A percentile compares a stretch with the other conserved stretches of the same genome.
Conservation (phyloP, 225 moss, liverwort and hornwort species). For the Marchantia polymorpha region DNA sequence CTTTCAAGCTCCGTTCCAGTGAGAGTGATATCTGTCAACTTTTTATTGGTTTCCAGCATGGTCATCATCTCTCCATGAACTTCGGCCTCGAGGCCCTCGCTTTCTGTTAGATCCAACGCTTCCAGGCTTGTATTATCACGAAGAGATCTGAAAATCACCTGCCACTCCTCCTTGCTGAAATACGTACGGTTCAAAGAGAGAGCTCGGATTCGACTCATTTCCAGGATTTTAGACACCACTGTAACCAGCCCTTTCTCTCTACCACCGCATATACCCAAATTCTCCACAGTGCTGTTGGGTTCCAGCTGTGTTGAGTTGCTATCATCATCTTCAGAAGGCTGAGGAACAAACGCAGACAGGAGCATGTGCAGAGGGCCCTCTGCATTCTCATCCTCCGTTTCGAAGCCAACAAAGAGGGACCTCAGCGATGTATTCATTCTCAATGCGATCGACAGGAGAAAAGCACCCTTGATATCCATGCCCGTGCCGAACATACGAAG, state of each 20-base stretch:
- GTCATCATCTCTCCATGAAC: conserved; percentile 18
- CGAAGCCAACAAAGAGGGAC: conserved; percentile 22
- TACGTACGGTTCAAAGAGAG: conserved; percentile 22
- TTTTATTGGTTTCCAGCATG: conserved; percentile 12
- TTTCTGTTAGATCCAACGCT: conserved; percentile 22
- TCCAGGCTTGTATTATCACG: conserved; percentile 9
- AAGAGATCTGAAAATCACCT: conserved; percentile 12
- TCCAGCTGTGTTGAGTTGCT: background rate
- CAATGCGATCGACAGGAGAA: background rate
- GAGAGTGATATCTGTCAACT: conserved; percentile 9
- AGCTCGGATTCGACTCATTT: conserved; percentile 12
- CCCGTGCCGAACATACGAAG: conserved; percentile 28
- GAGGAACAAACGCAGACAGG: conserved; percentile 14
- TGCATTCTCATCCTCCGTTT: conserved; percentile 20
- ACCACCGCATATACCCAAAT: conserved; percentile 21
- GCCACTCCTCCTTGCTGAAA: conserved; percentile 15
- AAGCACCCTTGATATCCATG: conserved; percentile 21
- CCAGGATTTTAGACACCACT: conserved; percentile 7
- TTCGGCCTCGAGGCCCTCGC: conserved; percentile 14
- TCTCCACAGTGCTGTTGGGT: conserved; percentile 15
- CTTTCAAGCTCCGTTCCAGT: conserved; percentile 21
- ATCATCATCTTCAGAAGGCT: background rate
- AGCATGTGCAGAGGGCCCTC: conserved; percentile 18
- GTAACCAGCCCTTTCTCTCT: conserved; percentile 15
- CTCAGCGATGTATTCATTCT: conserved; percentile 16